Conservation (phyloP, 2,329 filamentous ascomycete genomes). For the Hymenoscyphus fructigenus region DNA sequence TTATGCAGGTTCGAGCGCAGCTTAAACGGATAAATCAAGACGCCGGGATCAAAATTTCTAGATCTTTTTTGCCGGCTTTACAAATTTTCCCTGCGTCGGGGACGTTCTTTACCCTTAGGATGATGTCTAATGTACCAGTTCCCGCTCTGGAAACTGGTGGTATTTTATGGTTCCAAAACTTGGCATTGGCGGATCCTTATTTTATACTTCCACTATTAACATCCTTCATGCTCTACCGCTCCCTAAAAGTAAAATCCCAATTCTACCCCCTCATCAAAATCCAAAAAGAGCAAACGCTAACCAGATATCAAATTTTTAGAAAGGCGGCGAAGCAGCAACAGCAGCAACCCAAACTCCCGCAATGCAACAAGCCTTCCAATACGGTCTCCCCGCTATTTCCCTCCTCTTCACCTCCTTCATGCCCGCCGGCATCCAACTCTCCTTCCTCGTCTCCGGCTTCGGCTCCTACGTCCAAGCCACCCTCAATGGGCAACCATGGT, state of each 20-base stretch:
- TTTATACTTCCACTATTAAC: constrained; percentile 69
- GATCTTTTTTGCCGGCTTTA: constrained; percentile 55
- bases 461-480: constrained; percentile 45
- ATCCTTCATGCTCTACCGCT: constrained; percentile 42
- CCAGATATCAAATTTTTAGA: constrained; percentile 31
- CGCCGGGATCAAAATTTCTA: constrained; percentile 53
- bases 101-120: constrained; percentile 73
- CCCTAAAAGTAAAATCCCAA: neutral
- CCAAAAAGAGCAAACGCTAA: constrained; percentile 6
- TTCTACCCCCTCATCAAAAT: neutral
- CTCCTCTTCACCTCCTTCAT: constrained; percentile 51
- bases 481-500: constrained; percentile 42
- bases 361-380: constrained; percentile 43
- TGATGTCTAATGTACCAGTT: constrained; percentile 76
- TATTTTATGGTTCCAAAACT: constrained; percentile 74
- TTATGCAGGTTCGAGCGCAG: constrained; percentile 48
- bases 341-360: constrained; percentile 32
- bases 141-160: constrained; percentile 73
- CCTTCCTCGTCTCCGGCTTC: constrained; percentile 51
- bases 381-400: constrained; percentile 52
- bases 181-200: constrained; percentile 74
- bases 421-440: constrained; percentile 56
- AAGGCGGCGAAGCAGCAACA: constrained; percentile 50
- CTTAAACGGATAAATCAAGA: constrained; percentile 51
- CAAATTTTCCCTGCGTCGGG: constrained; percentile 75